These are phyloP conservation scores for Chlorokybus atmophyticus DNA, from an alignment of 139 green algal genomes.

Conservation along the genomic window DNA sequence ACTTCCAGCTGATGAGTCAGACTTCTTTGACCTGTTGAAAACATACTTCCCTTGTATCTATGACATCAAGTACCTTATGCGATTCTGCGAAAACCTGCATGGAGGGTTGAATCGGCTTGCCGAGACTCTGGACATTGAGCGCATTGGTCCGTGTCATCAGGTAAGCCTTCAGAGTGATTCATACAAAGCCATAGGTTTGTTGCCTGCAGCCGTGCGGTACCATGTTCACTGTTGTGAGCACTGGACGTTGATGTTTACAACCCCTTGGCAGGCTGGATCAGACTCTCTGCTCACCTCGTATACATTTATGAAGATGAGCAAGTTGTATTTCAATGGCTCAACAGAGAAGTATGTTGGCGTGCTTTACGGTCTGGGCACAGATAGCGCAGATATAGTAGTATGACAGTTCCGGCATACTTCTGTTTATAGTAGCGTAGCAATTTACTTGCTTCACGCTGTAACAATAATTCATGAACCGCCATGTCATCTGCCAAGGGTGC, in stretches of 20 bases:
- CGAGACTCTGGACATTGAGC: constrained; percentile 80
- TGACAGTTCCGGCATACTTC: too few species aligned
- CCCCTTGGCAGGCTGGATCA: constrained; percentile 57
- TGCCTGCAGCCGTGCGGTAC: not conserved
- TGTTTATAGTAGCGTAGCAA: too few species aligned
- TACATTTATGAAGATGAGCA: constrained; percentile 84
- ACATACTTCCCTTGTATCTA: constrained; percentile 92
- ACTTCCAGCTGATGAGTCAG: constrained; percentile 65
- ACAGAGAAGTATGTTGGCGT: constrained; percentile 60
- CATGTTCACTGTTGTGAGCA: constrained; percentile 1
- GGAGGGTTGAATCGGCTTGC: constrained; percentile 93
- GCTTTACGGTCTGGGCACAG: constrained; percentile 80
- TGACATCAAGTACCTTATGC: constrained; percentile 99
- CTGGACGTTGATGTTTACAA: not conserved
- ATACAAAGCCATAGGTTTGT: constrained; percentile 38
- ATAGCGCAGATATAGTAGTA: constrained; percentile 42
- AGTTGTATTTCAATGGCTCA: constrained; percentile 63
- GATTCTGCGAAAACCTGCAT: constrained; percentile 87
- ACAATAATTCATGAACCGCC: too few species aligned
- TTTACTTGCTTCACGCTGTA: too few species aligned
- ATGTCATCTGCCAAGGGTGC: too few species aligned
- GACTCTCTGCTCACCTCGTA: constrained; percentile 79
- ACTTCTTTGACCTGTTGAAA: constrained; percentile 75
- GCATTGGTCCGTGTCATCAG: constrained; percentile 53
- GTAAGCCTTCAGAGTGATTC: not conserved